A percentile compares a stretch with the other conserved stretches of the same genome.
phyloP scores from a whole-genome alignment of 495 filamentous ascomycete species.

The Rhizodiscina lignyota region DNA sequence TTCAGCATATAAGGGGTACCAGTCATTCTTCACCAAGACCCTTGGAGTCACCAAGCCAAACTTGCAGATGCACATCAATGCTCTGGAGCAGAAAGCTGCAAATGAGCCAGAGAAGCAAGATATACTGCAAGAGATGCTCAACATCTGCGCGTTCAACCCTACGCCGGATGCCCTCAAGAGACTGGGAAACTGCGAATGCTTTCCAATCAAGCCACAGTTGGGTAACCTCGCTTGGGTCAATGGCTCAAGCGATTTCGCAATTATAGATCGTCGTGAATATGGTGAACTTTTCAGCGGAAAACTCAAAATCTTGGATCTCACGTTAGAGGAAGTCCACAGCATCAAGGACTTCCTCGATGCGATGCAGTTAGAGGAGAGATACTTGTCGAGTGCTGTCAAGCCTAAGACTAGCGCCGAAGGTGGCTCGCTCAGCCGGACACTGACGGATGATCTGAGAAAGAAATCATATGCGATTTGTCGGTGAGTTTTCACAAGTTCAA shows the following conservation, averaged over 20 bases:
- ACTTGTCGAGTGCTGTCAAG: conserved; percentile 1
- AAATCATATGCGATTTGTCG: conserved; percentile 4
- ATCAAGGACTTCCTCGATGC: conserved; percentile 1
- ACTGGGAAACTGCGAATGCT: background rate
- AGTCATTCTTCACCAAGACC: background rate
- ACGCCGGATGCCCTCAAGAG: background rate
- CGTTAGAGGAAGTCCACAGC: conserved; percentile 1
- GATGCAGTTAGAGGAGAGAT: background rate
- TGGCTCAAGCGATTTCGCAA: conserved; percentile 1
- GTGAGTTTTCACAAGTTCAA: conserved; percentile 1
- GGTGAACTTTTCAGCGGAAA: background rate
- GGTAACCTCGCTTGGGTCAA: conserved; percentile 1
- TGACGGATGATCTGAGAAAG: conserved; percentile 2
- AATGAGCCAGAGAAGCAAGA: background rate
- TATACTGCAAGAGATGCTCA: conserved; percentile 2
- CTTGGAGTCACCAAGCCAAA: background rate
- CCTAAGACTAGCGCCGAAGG: conserved; percentile 3
- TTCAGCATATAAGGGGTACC: background rate
- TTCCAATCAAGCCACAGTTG: background rate
- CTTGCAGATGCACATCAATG: conserved; percentile 3
- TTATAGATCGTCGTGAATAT: conserved; percentile 1
- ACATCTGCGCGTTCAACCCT: conserved; percentile 2
- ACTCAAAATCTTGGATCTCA: conserved; percentile 1
- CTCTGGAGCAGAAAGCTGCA: conserved; percentile 1
- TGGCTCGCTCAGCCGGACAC: background rate